Evolutionary conservation across 1,284 basidiomycete genomes (phyloP).

Genomic region (Ceratobasidium sp.): DNA sequence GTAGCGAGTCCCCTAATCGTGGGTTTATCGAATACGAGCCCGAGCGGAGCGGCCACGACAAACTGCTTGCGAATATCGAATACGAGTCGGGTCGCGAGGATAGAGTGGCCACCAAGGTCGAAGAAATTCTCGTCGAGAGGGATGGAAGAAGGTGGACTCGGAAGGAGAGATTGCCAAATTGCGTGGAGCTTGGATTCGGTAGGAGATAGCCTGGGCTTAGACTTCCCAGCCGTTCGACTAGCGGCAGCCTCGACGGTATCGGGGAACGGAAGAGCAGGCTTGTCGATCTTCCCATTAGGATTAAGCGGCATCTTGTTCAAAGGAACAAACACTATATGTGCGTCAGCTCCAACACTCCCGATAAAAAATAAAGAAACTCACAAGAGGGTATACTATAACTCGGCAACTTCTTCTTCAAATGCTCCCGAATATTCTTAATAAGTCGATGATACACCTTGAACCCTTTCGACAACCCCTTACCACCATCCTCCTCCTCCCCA

Average conservation of each 20-base stretch:
- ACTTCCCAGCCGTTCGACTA: constrained; percentile 55
- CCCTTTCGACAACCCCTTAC: constrained; percentile 72
- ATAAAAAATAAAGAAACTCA: constrained; percentile 58
- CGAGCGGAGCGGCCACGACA: constrained; percentile 91
- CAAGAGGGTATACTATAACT: constrained; percentile 91
- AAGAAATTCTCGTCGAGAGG: constrained; percentile 97
- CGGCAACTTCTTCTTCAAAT: constrained; percentile 97
- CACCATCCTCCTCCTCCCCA: constrained; percentile 70
- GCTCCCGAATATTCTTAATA: constrained; percentile 94
- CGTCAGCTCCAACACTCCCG: constrained; percentile 42
- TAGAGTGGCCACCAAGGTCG: constrained; percentile 98
- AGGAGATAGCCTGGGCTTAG: constrained; percentile 63
- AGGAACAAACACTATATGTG: constrained; percentile 87
- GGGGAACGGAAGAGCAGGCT: constrained; percentile 98
- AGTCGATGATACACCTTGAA: constrained; percentile 87
- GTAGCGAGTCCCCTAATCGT: constrained; percentile 86
- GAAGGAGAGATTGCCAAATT: constrained; percentile 89
- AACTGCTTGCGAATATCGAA: constrained; percentile 97
- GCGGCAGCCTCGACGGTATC: constrained; percentile 86
- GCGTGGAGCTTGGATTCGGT: constrained; percentile 86
- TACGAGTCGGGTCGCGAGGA: constrained; percentile 95
- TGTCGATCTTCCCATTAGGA: constrained; percentile 99
- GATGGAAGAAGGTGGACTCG: constrained; percentile 82
- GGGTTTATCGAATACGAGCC: constrained; percentile 93
- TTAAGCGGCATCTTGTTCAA: constrained; percentile 97